phyloP scores from a whole-genome alignment of 495 filamentous ascomycete genomes.

The Penicillium nucicola region DNA sequence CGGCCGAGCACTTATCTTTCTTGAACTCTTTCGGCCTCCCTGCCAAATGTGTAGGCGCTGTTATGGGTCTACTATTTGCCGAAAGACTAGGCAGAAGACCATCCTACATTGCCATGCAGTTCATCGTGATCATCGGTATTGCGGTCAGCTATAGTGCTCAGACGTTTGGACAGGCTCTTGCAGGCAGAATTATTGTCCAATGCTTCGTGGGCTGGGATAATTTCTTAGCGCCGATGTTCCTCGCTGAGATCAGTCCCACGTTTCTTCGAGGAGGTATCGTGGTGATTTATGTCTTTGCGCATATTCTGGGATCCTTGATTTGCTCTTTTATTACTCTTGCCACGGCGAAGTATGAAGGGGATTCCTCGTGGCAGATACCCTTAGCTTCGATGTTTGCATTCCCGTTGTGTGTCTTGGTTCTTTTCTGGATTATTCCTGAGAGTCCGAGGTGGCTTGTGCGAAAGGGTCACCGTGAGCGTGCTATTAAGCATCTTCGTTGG shows the following conservation, averaged over 20 bases:
- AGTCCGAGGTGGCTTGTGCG: constrained; percentile 7
- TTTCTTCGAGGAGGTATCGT: constrained; percentile 5
- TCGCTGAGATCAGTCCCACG: constrained; percentile 6
- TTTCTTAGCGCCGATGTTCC: constrained; percentile 8
- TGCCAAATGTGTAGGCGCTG: background rate
- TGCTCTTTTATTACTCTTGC: constrained; percentile 4
- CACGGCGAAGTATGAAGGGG: background rate
- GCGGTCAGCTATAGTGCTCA: constrained; percentile 4
- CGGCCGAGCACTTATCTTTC: too few relatives aligned
- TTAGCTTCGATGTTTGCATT: constrained; percentile 8
- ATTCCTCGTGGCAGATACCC: constrained; percentile 9
- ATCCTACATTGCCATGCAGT: constrained; percentile 3
- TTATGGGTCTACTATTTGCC: background rate
- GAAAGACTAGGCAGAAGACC: constrained; percentile 1
- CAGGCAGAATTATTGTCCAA: constrained; percentile 3
- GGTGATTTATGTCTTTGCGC: constrained; percentile 2
- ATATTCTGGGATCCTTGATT: constrained; percentile 6
- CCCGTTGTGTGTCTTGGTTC: background rate
- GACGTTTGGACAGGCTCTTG: background rate
- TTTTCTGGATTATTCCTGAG: constrained; percentile 10
- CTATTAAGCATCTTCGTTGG: background rate
- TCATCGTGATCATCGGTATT: constrained; percentile 3
- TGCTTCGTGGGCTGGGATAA: constrained; percentile 8
- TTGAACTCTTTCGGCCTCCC: too few relatives aligned
- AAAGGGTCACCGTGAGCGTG: constrained; percentile 1